A percentile compares a stretch with the other conserved stretches of the same genome.
These are phyloP conservation scores for Penicillium sp. DNA, from an alignment of 2,329 filamentous ascomycete genomes.

Conservation along the genomic window DNA sequence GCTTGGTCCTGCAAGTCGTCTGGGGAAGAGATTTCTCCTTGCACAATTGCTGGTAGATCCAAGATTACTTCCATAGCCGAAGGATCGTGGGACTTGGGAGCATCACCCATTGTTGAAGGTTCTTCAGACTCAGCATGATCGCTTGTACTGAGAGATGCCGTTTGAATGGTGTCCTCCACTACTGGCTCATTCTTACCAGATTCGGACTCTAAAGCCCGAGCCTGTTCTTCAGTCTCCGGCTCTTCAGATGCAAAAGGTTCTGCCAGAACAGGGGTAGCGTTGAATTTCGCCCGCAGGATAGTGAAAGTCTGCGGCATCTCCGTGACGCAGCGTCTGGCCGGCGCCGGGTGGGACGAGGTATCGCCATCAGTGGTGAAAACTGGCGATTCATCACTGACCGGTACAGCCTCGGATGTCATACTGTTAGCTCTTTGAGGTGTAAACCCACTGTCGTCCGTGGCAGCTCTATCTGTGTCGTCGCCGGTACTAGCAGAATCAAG, in stretches of 20 bases:
- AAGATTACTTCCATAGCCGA: background rate
- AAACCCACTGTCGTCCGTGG: conserved; percentile 41
- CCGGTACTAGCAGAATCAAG: conserved; percentile 37
- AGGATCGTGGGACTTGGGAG: no score
- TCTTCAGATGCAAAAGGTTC: background rate
- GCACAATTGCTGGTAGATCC: background rate
- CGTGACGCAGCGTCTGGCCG: conserved; percentile 32
- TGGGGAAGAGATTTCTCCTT: background rate
- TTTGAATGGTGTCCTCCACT: background rate
- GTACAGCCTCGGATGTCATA: conserved; percentile 33
- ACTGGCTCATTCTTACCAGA: background rate
- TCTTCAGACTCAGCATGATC: background rate
- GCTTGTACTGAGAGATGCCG: background rate
- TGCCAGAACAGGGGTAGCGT: conserved; percentile 33
- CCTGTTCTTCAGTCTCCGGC: background rate
- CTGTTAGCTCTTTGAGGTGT: conserved; percentile 35
- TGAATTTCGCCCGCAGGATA: conserved; percentile 48
- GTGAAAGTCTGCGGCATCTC: conserved; percentile 44
- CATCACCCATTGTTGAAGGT: background rate
- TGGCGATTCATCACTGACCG: conserved; percentile 28
- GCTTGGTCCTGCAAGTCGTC: no score
- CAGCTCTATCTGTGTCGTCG: conserved; percentile 42
- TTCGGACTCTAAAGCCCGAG: background rate
- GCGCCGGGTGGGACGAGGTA: conserved; percentile 19
- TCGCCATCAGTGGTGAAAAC: conserved; percentile 14